Evolutionary conservation across 768 basidiomycete species (phyloP).

Genomic region (Amanita muscaria): DNA sequence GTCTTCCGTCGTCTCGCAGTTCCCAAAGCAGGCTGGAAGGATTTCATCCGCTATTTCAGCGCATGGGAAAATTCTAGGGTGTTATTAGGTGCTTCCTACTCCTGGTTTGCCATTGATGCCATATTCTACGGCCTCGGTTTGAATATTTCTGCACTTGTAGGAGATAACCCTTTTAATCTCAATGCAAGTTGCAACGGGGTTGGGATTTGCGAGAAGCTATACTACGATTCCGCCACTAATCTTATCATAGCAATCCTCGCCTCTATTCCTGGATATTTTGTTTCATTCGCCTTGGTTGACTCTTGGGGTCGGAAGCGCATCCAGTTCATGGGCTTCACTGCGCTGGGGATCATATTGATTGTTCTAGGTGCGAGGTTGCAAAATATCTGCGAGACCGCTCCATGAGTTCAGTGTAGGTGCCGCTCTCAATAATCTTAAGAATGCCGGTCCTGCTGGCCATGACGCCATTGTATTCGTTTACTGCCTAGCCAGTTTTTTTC

Average conservation of each 20-base stretch:
- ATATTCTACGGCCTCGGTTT: conserved; percentile 87
- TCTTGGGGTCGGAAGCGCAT: conserved; percentile 76
- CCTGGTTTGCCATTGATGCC: conserved; percentile 86
- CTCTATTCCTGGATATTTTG: conserved; percentile 76
- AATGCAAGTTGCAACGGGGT: no score
- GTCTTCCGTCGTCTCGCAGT: conserved; percentile 52
- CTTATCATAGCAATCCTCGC: conserved; percentile 69
- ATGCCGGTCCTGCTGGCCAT: no score
- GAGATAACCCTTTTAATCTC: conserved; percentile 69
- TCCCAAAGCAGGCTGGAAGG: conserved; percentile 58
- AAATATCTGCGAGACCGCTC: no score
- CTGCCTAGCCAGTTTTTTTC: conserved; percentile 82
- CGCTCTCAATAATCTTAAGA: conserved; percentile 49
- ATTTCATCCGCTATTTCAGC: conserved; percentile 63
- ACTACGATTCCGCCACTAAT: conserved; percentile 66
- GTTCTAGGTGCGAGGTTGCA: conserved; percentile 48
- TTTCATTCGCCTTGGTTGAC: conserved; percentile 56
- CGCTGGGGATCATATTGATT: conserved; percentile 58
- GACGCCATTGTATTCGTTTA: conserved; percentile 84
- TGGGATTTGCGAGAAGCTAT: conserved; percentile 41
- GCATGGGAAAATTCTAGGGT: conserved; percentile 75
- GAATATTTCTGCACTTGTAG: conserved; percentile 71
- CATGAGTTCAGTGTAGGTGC: conserved; percentile 49
- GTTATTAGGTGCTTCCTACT: conserved; percentile 68
- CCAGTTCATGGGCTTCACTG: conserved; percentile 67